These are phyloP conservation scores for Trichoderma endophyticum DNA, from an alignment of 2,329 filamentous ascomycete species.

Conservation along the genomic window DNA sequence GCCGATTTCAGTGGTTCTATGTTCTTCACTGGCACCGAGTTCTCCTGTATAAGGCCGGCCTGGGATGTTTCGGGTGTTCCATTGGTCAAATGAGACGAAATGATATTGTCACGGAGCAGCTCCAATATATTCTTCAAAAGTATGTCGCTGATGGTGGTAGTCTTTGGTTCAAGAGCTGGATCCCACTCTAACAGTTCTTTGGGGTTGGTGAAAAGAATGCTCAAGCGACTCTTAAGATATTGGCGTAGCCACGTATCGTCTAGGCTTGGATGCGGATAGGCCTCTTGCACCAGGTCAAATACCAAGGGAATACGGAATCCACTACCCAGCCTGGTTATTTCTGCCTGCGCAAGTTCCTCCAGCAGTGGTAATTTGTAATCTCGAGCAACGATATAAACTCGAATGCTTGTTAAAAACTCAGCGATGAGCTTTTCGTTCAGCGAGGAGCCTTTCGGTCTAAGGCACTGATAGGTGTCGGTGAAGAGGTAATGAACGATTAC, in stretches of 20 bases:
- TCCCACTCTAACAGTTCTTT: not conserved
- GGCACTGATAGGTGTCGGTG: constrained; percentile 15
- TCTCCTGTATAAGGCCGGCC: not conserved
- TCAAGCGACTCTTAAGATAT: constrained; percentile 6
- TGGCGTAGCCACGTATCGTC: constrained; percentile 15
- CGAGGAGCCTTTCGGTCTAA: not conserved
- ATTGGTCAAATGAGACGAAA: not conserved
- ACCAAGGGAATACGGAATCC: not conserved
- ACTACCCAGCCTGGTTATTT: constrained; percentile 10
- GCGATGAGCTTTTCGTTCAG: not conserved
- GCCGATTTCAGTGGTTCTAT: not conserved
- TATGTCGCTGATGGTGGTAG: constrained; percentile 7
- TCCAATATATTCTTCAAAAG: constrained; percentile 3
- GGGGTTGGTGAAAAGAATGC: not conserved
- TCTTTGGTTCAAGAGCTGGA: not conserved
- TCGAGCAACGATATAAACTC: constrained; percentile 10
- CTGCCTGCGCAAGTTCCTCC: constrained; percentile 6
- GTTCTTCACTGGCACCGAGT: not conserved
- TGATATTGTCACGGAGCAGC: not conserved
- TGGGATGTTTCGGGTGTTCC: not conserved
- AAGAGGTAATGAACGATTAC: constrained; percentile 17
- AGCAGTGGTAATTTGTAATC: not conserved
- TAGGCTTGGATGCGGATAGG: not conserved
- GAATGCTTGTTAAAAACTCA: constrained; percentile 14
- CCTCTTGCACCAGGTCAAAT: constrained; percentile 2